These are phyloP conservation scores for Erythrophleum fordii DNA, from an alignment of 306 rosid genomes.

Conservation along the genomic window DNA sequence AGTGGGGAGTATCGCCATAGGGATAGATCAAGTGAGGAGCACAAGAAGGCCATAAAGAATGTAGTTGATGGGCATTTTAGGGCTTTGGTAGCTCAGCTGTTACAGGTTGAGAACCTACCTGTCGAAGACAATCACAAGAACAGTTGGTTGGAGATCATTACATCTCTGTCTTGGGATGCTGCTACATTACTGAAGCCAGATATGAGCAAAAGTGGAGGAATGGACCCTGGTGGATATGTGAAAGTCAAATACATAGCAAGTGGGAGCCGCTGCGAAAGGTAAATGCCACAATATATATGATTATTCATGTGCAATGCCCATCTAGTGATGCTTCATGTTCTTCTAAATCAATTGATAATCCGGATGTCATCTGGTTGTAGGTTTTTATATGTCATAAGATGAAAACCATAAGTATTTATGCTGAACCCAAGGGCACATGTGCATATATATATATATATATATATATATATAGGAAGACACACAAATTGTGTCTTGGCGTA, in stretches of 20 bases:
- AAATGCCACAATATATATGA: conserved; percentile 32
- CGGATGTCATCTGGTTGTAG: conserved; percentile 15
- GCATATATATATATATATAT: not conserved
- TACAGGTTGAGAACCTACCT: conserved; percentile 87
- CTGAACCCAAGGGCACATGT: conserved; percentile 11
- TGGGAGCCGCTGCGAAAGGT: conserved; percentile 79
- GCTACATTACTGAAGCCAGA: conserved; percentile 93
- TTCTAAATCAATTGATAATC: conserved; percentile 29
- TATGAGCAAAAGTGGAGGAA: conserved; percentile 91
- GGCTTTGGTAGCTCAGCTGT: conserved; percentile 90
- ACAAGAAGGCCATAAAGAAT: conserved; percentile 77
- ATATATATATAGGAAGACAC: not conserved
- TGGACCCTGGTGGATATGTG: conserved; percentile 97
- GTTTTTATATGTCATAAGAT: not conserved
- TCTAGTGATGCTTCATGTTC: conserved; percentile 23
- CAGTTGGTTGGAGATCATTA: conserved; percentile 91
- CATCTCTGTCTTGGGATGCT: conserved; percentile 94
- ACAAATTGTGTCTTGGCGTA: not conserved
- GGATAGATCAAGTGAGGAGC: conserved; percentile 84
- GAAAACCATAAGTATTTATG: not conserved
- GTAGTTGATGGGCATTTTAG: conserved; percentile 96
- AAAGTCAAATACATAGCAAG: conserved; percentile 94
- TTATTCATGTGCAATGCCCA: conserved; percentile 18
- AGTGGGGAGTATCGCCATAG: conserved; percentile 77
- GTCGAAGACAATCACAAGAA: conserved; percentile 62